Percentiles rank a stretch among this genome's conserved stretches.
Evolutionary conservation across 331 rosid species (phyloP).

Genomic region (Malus hybrid): DNA sequence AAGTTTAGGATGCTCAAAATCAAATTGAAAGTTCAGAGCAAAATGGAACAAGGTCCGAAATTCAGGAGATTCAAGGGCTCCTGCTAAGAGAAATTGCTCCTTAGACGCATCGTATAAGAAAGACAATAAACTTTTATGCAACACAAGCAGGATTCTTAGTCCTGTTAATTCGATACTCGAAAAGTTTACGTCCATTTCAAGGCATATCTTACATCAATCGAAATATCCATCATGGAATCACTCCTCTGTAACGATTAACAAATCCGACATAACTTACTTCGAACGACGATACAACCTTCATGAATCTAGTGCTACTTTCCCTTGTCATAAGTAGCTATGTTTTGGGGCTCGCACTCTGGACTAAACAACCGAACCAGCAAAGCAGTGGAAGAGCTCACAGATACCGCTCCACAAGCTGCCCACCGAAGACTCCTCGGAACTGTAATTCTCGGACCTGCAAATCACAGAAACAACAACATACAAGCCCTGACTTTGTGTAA

Average conservation of each 20-base stretch:
- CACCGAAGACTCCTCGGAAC: constrained; percentile 78
- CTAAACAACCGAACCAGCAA: constrained; percentile 78
- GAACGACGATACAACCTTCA: neutral
- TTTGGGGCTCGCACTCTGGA: constrained; percentile 97
- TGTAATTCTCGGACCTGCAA: constrained; percentile 81
- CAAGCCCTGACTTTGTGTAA: neutral
- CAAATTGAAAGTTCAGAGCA: no score
- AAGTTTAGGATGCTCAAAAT: no score
- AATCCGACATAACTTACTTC: neutral
- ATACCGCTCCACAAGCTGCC: constrained; percentile 83
- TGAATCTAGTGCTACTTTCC: constrained; percentile 21
- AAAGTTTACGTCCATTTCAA: neutral
- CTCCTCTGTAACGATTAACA: neutral
- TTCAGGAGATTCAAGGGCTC: no score
- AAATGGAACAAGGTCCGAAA: no score
- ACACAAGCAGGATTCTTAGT: no score
- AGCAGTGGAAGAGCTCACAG: constrained; percentile 68
- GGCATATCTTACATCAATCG: neutral
- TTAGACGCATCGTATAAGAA: no score
- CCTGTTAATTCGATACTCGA: no score
- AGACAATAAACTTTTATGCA: no score
- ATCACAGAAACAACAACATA: constrained; percentile 10
- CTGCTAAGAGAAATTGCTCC: no score
- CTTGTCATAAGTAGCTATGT: constrained; percentile 83
- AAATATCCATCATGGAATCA: neutral